Conservation (phyloP, 352 stramenopile species). For the Globisporangium solare region DNA sequence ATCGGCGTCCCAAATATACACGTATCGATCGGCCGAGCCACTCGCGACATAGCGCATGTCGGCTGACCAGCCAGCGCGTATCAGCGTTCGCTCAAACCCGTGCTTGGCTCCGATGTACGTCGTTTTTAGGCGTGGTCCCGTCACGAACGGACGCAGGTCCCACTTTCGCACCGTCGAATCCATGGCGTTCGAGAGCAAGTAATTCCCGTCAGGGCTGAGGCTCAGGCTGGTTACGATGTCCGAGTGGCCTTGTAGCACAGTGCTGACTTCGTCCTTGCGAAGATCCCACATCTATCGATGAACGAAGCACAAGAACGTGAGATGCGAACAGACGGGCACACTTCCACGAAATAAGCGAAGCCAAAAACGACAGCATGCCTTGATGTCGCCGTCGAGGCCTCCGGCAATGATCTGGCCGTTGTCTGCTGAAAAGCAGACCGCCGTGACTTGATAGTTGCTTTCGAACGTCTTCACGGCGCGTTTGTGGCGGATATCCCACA, state of each 20-base stretch:
- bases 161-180: slow-evolving; percentile 90
- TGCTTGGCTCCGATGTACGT: slow-evolving; percentile 85
- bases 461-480: slow-evolving; percentile 78
- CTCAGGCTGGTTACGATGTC: slow-evolving; percentile 94
- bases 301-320: neutral
- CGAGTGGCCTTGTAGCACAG: slow-evolving; percentile 86
- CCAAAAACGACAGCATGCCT: slow-evolving; percentile 21
- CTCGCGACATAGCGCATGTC: slow-evolving; percentile 85
- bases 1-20: slow-evolving; percentile 95
- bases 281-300: slow-evolving; percentile 85
- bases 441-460: slow-evolving; percentile 88
- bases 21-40: slow-evolving; percentile 88
- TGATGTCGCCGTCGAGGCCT: slow-evolving; percentile 93
- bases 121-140: slow-evolving; percentile 44
- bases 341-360: neutral
- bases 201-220: slow-evolving; percentile 91
- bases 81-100: slow-evolving; percentile 91
- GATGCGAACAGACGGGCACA: neutral
- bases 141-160: slow-evolving; percentile 92
- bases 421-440: slow-evolving; percentile 86
- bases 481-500: slow-evolving; percentile 89
- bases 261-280: slow-evolving; percentile 72
- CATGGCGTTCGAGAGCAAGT: slow-evolving; percentile 94
- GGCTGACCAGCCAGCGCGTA: slow-evolving; percentile 89
- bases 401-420: slow-evolving; percentile 86